These are phyloP conservation scores for Neopestalotiopsis rosae DNA, from an alignment of 2,329 filamentous ascomycete species.

Conservation along the genomic window DNA sequence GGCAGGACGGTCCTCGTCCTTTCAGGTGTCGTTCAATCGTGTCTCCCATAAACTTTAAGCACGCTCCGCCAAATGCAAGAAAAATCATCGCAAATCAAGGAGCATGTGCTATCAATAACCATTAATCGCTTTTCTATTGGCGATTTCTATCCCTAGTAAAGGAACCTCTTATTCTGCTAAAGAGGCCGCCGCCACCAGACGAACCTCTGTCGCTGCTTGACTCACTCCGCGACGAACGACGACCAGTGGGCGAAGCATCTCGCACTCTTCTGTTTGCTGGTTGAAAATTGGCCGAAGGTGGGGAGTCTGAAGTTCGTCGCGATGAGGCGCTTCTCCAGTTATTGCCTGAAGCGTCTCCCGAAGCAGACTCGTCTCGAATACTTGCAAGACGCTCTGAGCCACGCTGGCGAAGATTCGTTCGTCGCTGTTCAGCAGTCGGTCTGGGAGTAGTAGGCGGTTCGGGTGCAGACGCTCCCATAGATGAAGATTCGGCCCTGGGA, in stretches of 20 bases:
- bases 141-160: slow-evolving; percentile 36
- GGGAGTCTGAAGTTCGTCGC: slow-evolving; percentile 32
- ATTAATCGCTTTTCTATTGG: neutral
- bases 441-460: slow-evolving; percentile 24
- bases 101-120: neutral
- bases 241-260: slow-evolving; percentile 33
- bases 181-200: slow-evolving; percentile 43
- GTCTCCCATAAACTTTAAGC: neutral
- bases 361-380: slow-evolving; percentile 25
- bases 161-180: slow-evolving; percentile 51
- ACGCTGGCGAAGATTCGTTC: slow-evolving; percentile 27
- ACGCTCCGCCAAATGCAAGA: slow-evolving; percentile 1
- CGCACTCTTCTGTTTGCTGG: slow-evolving; percentile 28
- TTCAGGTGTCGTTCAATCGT: neutral
- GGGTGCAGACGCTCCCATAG: slow-evolving; percentile 11
- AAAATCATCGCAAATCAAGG: neutral
- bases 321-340: slow-evolving; percentile 22
- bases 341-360: slow-evolving; percentile 21
- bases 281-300: slow-evolving; percentile 27
- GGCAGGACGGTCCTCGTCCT: neutral
- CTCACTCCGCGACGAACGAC: slow-evolving; percentile 32
- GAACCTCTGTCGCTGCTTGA: slow-evolving; percentile 38
- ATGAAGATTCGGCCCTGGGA: slow-evolving; percentile 21
- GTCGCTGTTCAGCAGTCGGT: slow-evolving; percentile 26
- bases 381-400: slow-evolving; percentile 26